Evolutionary conservation across 805 yeast genomes (phyloP).

Genomic region (Isabelozyma heimii): DNA sequence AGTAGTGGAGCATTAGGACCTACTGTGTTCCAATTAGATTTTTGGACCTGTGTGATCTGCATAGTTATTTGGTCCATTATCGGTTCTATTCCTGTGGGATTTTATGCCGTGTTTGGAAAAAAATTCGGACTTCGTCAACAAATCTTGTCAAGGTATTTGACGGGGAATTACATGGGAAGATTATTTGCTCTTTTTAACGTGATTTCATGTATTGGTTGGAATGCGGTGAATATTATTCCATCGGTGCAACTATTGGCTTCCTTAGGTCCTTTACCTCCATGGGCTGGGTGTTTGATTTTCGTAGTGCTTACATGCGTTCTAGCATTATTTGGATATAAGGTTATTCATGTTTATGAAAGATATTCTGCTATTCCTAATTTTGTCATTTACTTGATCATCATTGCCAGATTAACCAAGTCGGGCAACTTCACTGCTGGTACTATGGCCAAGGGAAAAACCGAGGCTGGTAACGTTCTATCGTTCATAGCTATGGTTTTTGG

Average conservation of each 20-base stretch:
- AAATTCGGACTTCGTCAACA: constrained; percentile 40
- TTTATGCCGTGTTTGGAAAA: constrained; percentile 34
- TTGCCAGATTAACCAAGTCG: constrained; percentile 25
- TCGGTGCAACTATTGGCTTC: constrained; percentile 27
- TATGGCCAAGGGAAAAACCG: constrained; percentile 24
- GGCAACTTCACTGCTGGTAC: constrained; percentile 20
- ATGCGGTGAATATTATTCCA: constrained; percentile 28
- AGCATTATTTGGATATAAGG: constrained; percentile 31
- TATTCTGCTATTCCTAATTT: constrained; percentile 33
- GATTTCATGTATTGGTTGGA: constrained; percentile 33
- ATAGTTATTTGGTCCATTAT: constrained; percentile 32
- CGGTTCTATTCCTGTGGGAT: constrained; percentile 39
- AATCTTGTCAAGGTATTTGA: constrained; percentile 27
- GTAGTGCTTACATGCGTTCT: constrained; percentile 25
- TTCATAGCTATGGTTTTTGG: constrained; percentile 29
- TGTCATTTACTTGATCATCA: constrained; percentile 23
- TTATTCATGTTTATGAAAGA: constrained; percentile 28
- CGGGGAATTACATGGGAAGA: constrained; percentile 30
- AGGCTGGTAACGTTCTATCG: constrained; percentile 28
- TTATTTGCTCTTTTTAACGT: constrained; percentile 25
- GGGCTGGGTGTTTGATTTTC: constrained; percentile 35
- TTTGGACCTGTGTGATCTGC: constrained; percentile 27
- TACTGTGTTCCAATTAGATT: constrained; percentile 28
- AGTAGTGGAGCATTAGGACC: constrained; percentile 37
- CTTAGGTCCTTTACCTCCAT: constrained; percentile 28